Conservation (phyloP, 495 filamentous ascomycete genomes). For the Jackrogersella minutella region DNA sequence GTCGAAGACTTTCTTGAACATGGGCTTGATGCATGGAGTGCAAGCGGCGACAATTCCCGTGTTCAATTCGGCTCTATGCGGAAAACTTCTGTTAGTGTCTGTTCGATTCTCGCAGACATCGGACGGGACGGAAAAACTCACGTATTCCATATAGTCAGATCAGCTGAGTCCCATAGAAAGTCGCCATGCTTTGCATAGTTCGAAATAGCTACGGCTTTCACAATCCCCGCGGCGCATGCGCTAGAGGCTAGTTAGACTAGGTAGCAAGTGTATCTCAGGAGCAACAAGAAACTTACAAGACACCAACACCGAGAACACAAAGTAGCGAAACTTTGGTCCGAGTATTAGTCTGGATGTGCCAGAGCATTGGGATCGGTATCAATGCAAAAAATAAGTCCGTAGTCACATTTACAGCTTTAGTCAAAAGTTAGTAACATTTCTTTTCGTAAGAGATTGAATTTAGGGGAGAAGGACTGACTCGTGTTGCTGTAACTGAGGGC, state of each 20-base stretch:
- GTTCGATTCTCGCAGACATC: neutral
- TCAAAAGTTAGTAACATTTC: conserved; percentile 29
- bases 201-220: conserved; percentile 53
- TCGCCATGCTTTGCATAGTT: conserved; percentile 53
- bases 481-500: conserved; percentile 50
- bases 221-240: conserved; percentile 55
- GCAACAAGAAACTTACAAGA: conserved; percentile 48
- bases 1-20: conserved; percentile 13
- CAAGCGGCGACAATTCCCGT: conserved; percentile 20
- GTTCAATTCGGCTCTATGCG: conserved; percentile 18
- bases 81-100: neutral
- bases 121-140: neutral
- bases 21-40: conserved; percentile 12
- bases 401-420: conserved; percentile 50
- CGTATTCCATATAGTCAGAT: conserved; percentile 47
- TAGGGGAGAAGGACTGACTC: conserved; percentile 20
- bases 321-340: conserved; percentile 52
- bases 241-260: conserved; percentile 33
- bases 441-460: neutral
- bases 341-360: conserved; percentile 55
- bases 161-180: conserved; percentile 55
- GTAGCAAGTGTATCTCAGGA: neutral
- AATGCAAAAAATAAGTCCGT: conserved; percentile 55
- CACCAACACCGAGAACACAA: conserved; percentile 53
- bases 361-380: conserved; percentile 55